These are phyloP conservation scores for Pontederia paniculata DNA, from an alignment of 176 grass and related monocot species.

Conservation along the genomic window DNA sequence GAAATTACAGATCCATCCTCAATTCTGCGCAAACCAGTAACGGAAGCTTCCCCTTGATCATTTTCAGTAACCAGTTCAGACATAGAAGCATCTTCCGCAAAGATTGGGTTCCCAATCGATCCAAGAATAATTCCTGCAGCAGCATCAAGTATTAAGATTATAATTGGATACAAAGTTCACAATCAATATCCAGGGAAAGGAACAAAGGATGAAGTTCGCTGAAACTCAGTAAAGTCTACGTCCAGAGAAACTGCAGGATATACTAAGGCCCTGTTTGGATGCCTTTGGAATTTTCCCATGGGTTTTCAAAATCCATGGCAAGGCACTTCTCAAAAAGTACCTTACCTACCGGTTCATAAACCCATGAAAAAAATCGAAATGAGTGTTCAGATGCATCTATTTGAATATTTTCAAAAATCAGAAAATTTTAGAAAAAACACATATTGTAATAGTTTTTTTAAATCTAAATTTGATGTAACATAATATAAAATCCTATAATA, in stretches of 20 bases:
- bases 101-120: slow-evolving; percentile 28
- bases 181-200: not conserved
- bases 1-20: slow-evolving; percentile 89
- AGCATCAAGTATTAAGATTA: slow-evolving; percentile 11
- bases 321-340: too few relatives aligned
- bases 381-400: too few relatives aligned
- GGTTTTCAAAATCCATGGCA: too few relatives aligned
- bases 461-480: too few relatives aligned
- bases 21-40: slow-evolving; percentile 33
- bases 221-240: too few relatives aligned
- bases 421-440: too few relatives aligned
- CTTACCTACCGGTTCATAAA: too few relatives aligned
- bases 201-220: too few relatives aligned
- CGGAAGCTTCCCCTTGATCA: slow-evolving; percentile 35
- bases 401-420: too few relatives aligned
- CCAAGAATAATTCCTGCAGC: slow-evolving; percentile 45
- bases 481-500: too few relatives aligned
- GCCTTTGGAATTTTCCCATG: not conserved
- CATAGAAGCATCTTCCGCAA: slow-evolving; percentile 48
- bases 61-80: slow-evolving; percentile 30
- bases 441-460: too few relatives aligned
- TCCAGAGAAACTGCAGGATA: not conserved
- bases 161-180: not conserved
- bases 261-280: not conserved
- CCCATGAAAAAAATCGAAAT: too few relatives aligned